Base-by-base conservation (phyloP, 2,329 filamentous ascomycete species). In the Aspergillus piperis region DNA sequence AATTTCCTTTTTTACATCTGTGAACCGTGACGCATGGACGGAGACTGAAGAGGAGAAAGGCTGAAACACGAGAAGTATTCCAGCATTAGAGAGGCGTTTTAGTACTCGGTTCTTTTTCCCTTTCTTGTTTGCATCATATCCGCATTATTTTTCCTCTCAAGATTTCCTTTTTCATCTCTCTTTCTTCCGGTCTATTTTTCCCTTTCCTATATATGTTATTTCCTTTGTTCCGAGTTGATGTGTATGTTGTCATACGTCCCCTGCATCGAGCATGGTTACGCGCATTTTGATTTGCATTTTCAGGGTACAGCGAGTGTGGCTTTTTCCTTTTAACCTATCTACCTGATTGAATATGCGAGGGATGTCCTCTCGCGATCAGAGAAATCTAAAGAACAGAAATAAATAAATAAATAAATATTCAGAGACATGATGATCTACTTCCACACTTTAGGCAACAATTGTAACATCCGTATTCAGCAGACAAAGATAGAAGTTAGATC, bases 231-330 rank as follows among this genome's bases (percentile, higher is more conserved):
- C 58, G 54, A 59, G 39, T 90, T 92, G 78, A 98, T 96, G 75
- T 93, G 94, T 75, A 98, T 94, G 76, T 89, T 94, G 73, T 95
- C 91, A 73, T 93, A 60, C 59, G 56, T 57, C 53, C 48, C 48
- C 44, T 62, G 62, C 65, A 61, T 64, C 49, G 50, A 64, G 57
- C 62, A 59, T 63, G 57, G 50, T 59, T 62, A 52, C 38, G 54
- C 54, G 58, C 58, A 52, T 59, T 60, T 36, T 56, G 51, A 44
- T 60, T 54, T 60, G 65, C 65, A 67, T 67, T 65, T 66, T 64
- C 64, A 65, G 61, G 64, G 48, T 64, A 64, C 59, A 66, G 64
- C 64, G 64, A 65, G 52, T 62, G 56, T 58, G 57, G 57, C 52
- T 60, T 58, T 59, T 44, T 42, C 21, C 17, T 13, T 15, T 11